A percentile compares a stretch with the other conserved stretches of the same genome.
These are phyloP conservation scores for Boletellus ananas DNA, from an alignment of 768 basidiomycete species.

Conservation along the genomic window DNA sequence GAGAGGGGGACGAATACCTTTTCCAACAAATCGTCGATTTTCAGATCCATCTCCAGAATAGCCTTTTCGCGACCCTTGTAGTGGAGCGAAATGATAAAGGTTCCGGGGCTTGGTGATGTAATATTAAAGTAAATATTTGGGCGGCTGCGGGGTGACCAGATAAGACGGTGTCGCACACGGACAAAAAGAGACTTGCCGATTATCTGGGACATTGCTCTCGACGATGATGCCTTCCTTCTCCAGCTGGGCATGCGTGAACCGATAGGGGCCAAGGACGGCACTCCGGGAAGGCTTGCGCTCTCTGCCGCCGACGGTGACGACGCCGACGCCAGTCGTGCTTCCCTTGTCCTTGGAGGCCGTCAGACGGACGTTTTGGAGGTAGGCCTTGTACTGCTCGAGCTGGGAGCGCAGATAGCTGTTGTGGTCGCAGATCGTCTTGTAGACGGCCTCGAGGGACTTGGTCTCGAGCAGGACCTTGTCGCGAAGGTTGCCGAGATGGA, in stretches of 20 bases:
- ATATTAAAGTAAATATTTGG: constrained; percentile 99
- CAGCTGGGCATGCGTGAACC: constrained; percentile 96
- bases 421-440: constrained; percentile 99
- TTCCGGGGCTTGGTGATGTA: constrained; percentile 94
- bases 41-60: constrained; percentile 98
- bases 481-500: constrained; percentile 91
- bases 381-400: constrained; percentile 99
- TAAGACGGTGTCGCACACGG: not conserved
- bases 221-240: constrained; percentile 99
- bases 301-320: constrained; percentile 93
- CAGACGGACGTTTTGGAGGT: constrained; percentile 93
- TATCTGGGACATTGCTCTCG: constrained; percentile 98
- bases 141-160: constrained; percentile 49
- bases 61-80: constrained; percentile 99
- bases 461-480: constrained; percentile 95
- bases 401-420: constrained; percentile 96
- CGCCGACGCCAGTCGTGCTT: constrained; percentile 83
- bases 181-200: constrained; percentile 56
- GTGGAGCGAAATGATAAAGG: constrained; percentile 97
- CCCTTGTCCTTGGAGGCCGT: constrained; percentile 89
- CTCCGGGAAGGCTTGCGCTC: constrained; percentile 90
- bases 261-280: constrained; percentile 88
- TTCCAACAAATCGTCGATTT: constrained; percentile 96
- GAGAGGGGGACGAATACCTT: constrained; percentile 56
- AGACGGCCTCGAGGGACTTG: constrained; percentile 90